Conservation (phyloP, 768 basidiomycete species). For the Auricularia auricula-judae region DNA sequence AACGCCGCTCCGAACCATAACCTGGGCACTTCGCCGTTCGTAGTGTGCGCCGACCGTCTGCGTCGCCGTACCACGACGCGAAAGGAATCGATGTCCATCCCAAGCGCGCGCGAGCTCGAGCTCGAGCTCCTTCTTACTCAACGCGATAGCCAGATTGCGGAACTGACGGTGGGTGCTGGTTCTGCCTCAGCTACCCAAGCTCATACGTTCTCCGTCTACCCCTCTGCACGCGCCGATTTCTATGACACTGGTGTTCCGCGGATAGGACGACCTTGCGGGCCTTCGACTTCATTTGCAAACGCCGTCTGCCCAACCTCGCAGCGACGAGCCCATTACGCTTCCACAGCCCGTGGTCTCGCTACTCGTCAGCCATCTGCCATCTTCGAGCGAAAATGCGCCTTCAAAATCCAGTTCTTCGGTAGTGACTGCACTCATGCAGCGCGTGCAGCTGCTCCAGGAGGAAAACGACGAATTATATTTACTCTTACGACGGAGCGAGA, state of each 20-base stretch:
- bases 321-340: constrained; percentile 55
- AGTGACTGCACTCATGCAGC: constrained; percentile 62
- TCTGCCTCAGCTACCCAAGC: constrained; percentile 10
- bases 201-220: neutral
- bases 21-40: neutral
- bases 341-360: constrained; percentile 62
- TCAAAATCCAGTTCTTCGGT: constrained; percentile 38
- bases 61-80: neutral
- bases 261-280: constrained; percentile 61
- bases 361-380: constrained; percentile 50
- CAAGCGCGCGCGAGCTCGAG: constrained; percentile 66
- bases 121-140: constrained; percentile 69
- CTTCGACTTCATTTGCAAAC: constrained; percentile 48
- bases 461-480: constrained; percentile 84
- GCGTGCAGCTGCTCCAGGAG: constrained; percentile 62
- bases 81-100: constrained; percentile 44
- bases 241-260: no score
- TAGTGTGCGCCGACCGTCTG: neutral
- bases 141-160: constrained; percentile 59
- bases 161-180: constrained; percentile 51
- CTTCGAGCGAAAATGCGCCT: constrained; percentile 22
- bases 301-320: constrained; percentile 37
- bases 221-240: no score
- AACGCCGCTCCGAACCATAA: neutral
- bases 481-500: constrained; percentile 61